phyloP scores from a whole-genome alignment of 129 eudicot species.

The Logfia minima region DNA sequence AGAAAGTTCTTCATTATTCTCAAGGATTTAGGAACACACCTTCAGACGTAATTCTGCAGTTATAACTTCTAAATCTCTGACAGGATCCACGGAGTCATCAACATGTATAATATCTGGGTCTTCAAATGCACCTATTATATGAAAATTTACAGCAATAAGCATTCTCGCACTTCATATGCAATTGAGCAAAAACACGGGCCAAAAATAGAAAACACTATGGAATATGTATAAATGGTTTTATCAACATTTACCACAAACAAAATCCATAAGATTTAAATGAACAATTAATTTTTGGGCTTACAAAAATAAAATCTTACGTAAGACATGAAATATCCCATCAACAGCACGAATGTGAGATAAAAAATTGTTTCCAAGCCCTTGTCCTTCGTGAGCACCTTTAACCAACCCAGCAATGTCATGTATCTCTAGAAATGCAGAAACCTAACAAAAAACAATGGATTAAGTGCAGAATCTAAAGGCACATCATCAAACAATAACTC shows the following conservation, averaged over 20 bases:
- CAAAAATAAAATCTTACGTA: conserved; percentile 63
- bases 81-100: conserved; percentile 93
- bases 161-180: not conserved
- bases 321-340: conserved; percentile 98
- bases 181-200: conserved; percentile 7
- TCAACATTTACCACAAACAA: not conserved
- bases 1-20: not conserved
- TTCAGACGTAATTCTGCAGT: conserved; percentile 81
- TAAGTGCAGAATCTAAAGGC: not conserved
- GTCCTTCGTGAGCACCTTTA: conserved; percentile 98
- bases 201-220: not conserved
- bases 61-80: conserved; percentile 86
- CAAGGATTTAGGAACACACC: conserved; percentile 43
- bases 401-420: conserved; percentile 99
- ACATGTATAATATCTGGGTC: conserved; percentile 96
- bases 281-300: not conserved
- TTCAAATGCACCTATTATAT: conserved; percentile 85
- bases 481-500: not conserved
- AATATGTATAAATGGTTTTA: conserved; percentile 6
- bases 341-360: conserved; percentile 99
- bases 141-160: conserved; percentile 11
- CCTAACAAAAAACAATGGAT: conserved; percentile 37
- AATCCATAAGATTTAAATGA: not conserved
- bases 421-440: conserved; percentile 94
- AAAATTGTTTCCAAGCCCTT: conserved; percentile 97